Conservation (phyloP, 108 stramenopile genomes). For the Cyclotella cryptica region DNA sequence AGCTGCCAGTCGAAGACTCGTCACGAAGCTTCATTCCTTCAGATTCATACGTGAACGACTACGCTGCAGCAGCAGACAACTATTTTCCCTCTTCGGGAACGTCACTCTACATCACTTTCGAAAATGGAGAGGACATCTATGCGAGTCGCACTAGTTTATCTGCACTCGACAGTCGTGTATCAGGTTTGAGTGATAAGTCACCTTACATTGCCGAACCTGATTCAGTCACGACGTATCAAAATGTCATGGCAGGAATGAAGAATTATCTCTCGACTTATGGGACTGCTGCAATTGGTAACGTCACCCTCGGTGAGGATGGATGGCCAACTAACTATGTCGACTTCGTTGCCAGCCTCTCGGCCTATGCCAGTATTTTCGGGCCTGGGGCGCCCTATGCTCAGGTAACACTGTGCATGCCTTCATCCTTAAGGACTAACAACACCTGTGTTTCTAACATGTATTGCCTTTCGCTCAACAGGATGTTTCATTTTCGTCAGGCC, state of each 20-base stretch:
- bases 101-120: conserved; percentile 54
- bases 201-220: conserved; percentile 74
- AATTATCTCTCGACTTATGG: conserved; percentile 44
- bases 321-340: conserved; percentile 64
- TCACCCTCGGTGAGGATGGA: conserved; percentile 51
- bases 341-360: conserved; percentile 47
- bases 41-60: conserved; percentile 76
- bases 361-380: conserved; percentile 40
- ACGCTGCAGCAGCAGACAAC: conserved; percentile 53
- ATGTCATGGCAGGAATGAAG: conserved; percentile 62
- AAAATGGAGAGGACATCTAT: conserved; percentile 57
- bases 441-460: neutral
- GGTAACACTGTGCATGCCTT: neutral
- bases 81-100: conserved; percentile 59
- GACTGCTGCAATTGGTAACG: conserved; percentile 32
- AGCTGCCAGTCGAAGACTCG: conserved; percentile 66
- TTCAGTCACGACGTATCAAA: conserved; percentile 53
- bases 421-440: neutral
- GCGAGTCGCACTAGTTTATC: conserved; percentile 49
- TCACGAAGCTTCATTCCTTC: conserved; percentile 78
- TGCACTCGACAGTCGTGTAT: conserved; percentile 51
- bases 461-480: conserved; percentile 25
- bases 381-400: conserved; percentile 54
- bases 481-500: conserved; percentile 50
- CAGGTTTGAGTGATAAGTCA: conserved; percentile 45